A percentile compares a stretch with the other conserved stretches of the same genome.
These are phyloP conservation scores for Colletotrichum paranaense DNA, from an alignment of 2,329 filamentous ascomycete genomes.

Conservation along the genomic window DNA sequence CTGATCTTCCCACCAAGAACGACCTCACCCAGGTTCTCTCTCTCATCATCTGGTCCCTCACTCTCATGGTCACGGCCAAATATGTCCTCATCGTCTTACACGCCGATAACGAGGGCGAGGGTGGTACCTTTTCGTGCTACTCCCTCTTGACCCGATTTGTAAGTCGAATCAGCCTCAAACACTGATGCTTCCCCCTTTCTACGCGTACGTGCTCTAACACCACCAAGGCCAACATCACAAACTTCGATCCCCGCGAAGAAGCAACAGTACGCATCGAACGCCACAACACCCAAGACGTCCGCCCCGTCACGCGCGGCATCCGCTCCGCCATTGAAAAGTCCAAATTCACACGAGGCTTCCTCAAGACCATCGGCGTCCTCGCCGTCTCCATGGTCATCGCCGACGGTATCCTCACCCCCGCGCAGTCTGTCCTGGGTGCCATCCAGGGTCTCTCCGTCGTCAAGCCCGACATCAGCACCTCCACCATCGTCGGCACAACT, in stretches of 20 bases:
- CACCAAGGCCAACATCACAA: slow-evolving; percentile 66
- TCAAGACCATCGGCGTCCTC: slow-evolving; percentile 73
- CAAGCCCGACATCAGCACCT: slow-evolving; percentile 63
- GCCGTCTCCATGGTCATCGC: slow-evolving; percentile 76
- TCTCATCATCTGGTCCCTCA: slow-evolving; percentile 76
- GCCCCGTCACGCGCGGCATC: slow-evolving; percentile 60
- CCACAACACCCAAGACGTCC: slow-evolving; percentile 66
- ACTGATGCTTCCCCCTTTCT: too few species aligned
- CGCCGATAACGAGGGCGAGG: slow-evolving; percentile 78
- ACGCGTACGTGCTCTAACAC: too few species aligned
- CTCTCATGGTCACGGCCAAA: slow-evolving; percentile 76
- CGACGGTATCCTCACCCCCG: slow-evolving; percentile 75
- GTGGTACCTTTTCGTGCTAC: slow-evolving; percentile 76
- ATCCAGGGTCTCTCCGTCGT: slow-evolving; percentile 73
- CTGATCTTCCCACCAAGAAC: slow-evolving; percentile 62
- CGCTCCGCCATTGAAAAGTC: slow-evolving; percentile 70
- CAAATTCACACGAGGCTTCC: slow-evolving; percentile 57
- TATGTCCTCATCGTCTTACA: slow-evolving; percentile 74
- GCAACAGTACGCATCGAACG: slow-evolving; percentile 70
- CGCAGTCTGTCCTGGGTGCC: slow-evolving; percentile 76
- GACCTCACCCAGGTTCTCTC: slow-evolving; percentile 74
- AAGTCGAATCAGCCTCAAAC: slow-evolving; percentile 33
- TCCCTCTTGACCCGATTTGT: slow-evolving; percentile 71
- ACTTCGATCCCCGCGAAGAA: slow-evolving; percentile 66
- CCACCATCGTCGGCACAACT: slow-evolving; percentile 70